Conservation (phyloP, 1,284 basidiomycete genomes). For the Kwoniella shivajii region DNA sequence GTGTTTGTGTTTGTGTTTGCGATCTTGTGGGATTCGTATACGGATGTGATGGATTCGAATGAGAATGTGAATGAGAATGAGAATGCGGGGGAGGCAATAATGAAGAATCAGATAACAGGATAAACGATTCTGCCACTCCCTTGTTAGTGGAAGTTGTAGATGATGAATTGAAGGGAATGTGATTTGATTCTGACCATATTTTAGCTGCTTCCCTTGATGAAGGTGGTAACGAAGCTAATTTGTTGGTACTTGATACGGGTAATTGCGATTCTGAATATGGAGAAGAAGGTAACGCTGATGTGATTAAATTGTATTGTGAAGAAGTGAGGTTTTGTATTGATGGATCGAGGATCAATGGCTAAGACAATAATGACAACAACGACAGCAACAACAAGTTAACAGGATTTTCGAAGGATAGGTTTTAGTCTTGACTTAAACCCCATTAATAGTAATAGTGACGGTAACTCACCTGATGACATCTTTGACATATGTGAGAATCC, state of each 20-base stretch:
- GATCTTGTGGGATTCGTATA: neutral
- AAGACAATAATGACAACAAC: too few species aligned
- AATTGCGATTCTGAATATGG: constrained; percentile 27
- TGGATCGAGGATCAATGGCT: constrained; percentile 82
- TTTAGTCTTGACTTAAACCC: too few species aligned
- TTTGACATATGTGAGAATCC: constrained; percentile 35
- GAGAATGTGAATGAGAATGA: constrained; percentile 53
- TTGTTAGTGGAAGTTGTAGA: neutral
- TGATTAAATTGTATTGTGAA: constrained; percentile 81
- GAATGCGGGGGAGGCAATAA: constrained; percentile 60
- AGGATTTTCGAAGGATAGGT: too few species aligned
- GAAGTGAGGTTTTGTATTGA: constrained; percentile 80
- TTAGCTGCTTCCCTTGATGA: constrained; percentile 50
- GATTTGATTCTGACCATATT: constrained; percentile 61
- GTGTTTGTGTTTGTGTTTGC: constrained; percentile 22
- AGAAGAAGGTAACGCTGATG: constrained; percentile 63
- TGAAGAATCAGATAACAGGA: constrained; percentile 80
- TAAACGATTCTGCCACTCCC: constrained; percentile 73
- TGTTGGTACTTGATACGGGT: constrained; percentile 59
- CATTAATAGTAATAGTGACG: too few species aligned
- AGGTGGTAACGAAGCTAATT: constrained; percentile 62
- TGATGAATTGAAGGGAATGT: constrained; percentile 60
- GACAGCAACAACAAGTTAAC: too few species aligned
- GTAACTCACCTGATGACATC: constrained; percentile 47
- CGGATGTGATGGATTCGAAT: neutral